Evolutionary conservation across 1,139 yeast species (phyloP), one percentile per base, ranked within the genome.

Genomic region (Geotrichum fermentans): DNA sequence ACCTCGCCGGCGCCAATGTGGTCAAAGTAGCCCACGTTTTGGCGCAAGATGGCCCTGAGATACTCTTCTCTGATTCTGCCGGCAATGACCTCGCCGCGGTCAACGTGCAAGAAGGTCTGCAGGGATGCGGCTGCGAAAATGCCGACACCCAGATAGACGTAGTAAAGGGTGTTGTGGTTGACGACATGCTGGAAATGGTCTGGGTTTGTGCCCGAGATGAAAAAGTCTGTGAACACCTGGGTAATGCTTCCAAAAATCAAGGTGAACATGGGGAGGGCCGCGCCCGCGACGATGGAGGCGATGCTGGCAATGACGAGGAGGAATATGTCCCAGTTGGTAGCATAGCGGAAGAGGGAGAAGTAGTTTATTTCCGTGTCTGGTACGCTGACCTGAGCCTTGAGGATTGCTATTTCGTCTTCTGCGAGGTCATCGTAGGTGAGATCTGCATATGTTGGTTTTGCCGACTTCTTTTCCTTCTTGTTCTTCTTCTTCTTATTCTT

Each of bases 1-100:
- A 71, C 68, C 52, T 70, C 73, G 21, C 75, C 75, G 14, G 75
- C 68, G 24, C 75, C 76, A 14, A 73, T 59, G 40, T 64, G 61
- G 56, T 72, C 75, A 54, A 72, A 73, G 54, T 68, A 72, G n/a
- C 70, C 76, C 45, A 73, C 63, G 47, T 72, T 73, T 54, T 72
- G 75, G 36, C 72, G 61, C 46, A 72, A 55, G 13, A 72, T 59
- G 2, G 74, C 68, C 49, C 57, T 53, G 28, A 72, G 59, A 51
- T 71, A 72, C 44, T 61, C 59, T 45, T 66, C 63, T 43, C 76
- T 66, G 56, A 71, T 70, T 22, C 74, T 60, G 10, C 71, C 68
- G 1, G 76, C 62, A 37, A 71, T 53, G 13, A 68, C 64, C 55
- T 72, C 76, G 34, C 76, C 75, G 13, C 70, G 62, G 46, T 68